Evolutionary conservation across 2,329 filamentous ascomycete species (phyloP).

Genomic region (Scorias spongiosa): DNA sequence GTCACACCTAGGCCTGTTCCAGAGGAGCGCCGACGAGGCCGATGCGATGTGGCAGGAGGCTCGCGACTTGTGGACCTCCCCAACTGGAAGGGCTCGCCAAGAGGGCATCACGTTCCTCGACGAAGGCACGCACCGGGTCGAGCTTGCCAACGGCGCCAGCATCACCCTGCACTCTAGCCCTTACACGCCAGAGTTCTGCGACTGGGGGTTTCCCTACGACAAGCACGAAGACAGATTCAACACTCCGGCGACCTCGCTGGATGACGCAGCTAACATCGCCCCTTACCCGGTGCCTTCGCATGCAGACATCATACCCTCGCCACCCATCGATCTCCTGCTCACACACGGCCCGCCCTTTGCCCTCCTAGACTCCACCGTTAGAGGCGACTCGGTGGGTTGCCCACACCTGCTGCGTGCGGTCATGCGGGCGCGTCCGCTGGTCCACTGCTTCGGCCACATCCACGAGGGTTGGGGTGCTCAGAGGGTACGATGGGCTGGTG

Average conservation of each 20-base stretch:
- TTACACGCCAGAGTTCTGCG: conserved; percentile 41
- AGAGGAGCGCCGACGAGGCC: conserved; percentile 1
- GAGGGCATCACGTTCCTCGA: conserved; percentile 41
- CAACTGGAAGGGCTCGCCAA: conserved; percentile 18
- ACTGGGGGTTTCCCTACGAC: conserved; percentile 38
- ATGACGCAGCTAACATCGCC: conserved; percentile 18
- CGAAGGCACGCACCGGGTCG: conserved; percentile 35
- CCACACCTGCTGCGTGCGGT: conserved; percentile 37
- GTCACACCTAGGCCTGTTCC: conserved; percentile 1
- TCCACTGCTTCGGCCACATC: conserved; percentile 52
- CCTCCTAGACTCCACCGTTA: conserved; percentile 31
- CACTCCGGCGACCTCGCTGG: conserved; percentile 13
- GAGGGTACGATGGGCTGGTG: conserved; percentile 23
- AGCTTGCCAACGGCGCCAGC: conserved; percentile 32
- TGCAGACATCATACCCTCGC: conserved; percentile 21
- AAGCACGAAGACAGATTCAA: conserved; percentile 39
- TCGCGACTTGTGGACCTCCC: conserved; percentile 8
- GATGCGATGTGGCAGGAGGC: conserved; percentile 6
- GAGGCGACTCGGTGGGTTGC: conserved; percentile 35
- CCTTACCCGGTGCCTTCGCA: conserved; percentile 22
- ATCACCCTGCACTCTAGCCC: conserved; percentile 39
- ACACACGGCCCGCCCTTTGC: conserved; percentile 45
- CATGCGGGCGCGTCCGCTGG: conserved; percentile 32
- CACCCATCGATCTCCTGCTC: conserved; percentile 39
- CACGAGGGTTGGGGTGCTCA: conserved; percentile 39